These are phyloP conservation scores for Ascochyta rabiei DNA, from an alignment of 2,329 filamentous ascomycete genomes.

Conservation along the genomic window DNA sequence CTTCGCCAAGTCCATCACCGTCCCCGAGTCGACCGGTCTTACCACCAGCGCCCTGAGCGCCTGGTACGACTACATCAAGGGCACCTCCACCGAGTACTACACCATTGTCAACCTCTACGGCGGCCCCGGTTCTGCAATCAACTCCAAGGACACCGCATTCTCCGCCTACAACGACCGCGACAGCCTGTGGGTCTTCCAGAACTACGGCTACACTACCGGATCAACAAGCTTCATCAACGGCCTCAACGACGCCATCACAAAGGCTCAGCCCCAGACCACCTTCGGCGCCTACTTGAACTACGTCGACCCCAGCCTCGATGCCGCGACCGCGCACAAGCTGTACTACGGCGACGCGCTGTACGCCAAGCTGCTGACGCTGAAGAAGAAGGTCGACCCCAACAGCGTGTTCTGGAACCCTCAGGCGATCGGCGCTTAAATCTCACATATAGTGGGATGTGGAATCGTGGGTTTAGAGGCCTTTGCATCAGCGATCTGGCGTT, in stretches of 20 bases:
- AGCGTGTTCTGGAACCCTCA: constrained; percentile 48
- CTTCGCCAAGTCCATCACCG: constrained; percentile 50
- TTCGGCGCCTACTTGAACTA: constrained; percentile 63
- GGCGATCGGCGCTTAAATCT: constrained; percentile 38
- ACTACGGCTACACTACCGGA: constrained; percentile 37
- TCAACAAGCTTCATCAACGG: constrained; percentile 50
- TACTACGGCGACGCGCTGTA: constrained; percentile 55
- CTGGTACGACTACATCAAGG: constrained; percentile 43
- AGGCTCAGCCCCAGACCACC: constrained; percentile 44
- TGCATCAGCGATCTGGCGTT: constrained; percentile 14
- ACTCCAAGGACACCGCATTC: constrained; percentile 41
- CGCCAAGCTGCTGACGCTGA: constrained; percentile 43
- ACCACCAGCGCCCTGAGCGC: constrained; percentile 32
- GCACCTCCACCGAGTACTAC: constrained; percentile 35
- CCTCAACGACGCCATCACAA: constrained; percentile 50
- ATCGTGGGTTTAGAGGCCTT: no score
- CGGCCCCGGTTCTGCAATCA: constrained; percentile 45
- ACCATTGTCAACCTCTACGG: constrained; percentile 50
- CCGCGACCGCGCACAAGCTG: constrained; percentile 55
- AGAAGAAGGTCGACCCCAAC: constrained; percentile 51
- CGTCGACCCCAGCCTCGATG: constrained; percentile 56
- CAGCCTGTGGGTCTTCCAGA: constrained; percentile 48
- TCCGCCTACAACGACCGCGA: constrained; percentile 46
- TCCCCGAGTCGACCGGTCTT: constrained; percentile 45
- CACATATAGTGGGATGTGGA: no score